Conservation (phyloP, 2,329 filamentous ascomycete genomes). For the Xylariaceae sp. region DNA sequence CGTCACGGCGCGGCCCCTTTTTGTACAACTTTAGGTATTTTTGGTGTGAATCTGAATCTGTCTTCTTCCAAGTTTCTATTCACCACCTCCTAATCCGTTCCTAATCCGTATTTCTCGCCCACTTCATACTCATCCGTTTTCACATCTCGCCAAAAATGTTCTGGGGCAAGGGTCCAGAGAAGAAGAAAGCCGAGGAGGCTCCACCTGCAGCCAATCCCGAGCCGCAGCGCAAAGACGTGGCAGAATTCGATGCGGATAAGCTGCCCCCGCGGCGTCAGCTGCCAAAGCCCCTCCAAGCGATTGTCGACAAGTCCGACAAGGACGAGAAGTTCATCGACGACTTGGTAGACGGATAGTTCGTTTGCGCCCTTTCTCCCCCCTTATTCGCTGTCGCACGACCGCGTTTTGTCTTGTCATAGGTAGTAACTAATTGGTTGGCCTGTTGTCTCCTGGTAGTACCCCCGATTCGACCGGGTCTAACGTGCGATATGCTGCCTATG, state of each 20-base stretch:
- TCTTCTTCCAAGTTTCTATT: background rate
- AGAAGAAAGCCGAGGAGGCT: conserved; percentile 29
- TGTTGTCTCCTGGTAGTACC: conserved; percentile 44
- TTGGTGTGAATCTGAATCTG: too few species aligned
- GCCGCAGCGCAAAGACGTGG: conserved; percentile 28
- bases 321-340: conserved; percentile 74
- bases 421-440: conserved; percentile 2
- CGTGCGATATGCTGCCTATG: conserved; percentile 89
- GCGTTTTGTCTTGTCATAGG: too few species aligned
- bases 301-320: conserved; percentile 52
- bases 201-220: conserved; percentile 25
- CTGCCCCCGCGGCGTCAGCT: conserved; percentile 48
- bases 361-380: conserved; percentile 21
- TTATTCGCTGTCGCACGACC: background rate
- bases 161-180: conserved; percentile 31
- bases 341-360: conserved; percentile 73
- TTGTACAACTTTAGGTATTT: too few species aligned
- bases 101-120: background rate
- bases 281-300: conserved; percentile 50
- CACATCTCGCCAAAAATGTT: conserved; percentile 23
- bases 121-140: background rate
- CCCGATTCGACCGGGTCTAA: conserved; percentile 78
- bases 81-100: too few species aligned
- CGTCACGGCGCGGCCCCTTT: background rate
- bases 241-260: conserved; percentile 42